Base-by-base conservation (phyloP, 345 rosid species). In the Balakata baccata region DNA sequence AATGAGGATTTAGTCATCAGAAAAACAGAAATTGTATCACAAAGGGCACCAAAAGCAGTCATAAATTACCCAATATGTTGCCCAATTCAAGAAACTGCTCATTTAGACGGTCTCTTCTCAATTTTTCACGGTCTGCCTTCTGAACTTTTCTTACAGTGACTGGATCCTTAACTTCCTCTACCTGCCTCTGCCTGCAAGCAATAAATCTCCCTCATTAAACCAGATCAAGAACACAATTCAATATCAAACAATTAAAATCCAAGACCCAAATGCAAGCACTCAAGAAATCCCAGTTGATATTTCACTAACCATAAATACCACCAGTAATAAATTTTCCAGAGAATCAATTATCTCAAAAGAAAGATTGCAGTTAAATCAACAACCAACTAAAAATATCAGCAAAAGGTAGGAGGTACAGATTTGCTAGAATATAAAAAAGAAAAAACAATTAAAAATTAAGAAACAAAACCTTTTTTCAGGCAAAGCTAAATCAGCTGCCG, bases 71-170 rank as follows among this genome's bases (percentile, higher is more conserved):
- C 67, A 93, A 68, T 14, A 89, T 68, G 74, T 81, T 74, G 41
- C 89, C 92, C 61, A 93, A 75, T 75, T 85, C 90, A 69, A 85
- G 83, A 81, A 91, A 91, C 73, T 87, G 88, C 74, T 90, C 94
- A 25, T 91, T 90, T 16, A 90, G 83, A 66, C 81, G 82, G 69
- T 89, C 94, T 85, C 98, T 88, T 67, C 98, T 88, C 70, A 86
- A 64, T 69, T 87, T 93, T 71, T 93, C 96, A 13, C 88, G 81
- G 73, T 87, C 98, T 7, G 97, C 87, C 77, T 87, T 90, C 75
- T 85, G 91, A 77, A 84, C 86, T 79, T 87, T 87, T 77, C 85
- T 83, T 13, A 85, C 82, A 43, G 81, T 74, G 66, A 81, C 34
- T 43, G 86, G 82, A 73, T 93, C 90, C 77, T 79, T 83, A 65